These are phyloP conservation scores for Arxiozyma slooffiae DNA, from an alignment of 1,139 yeast species.

Conservation along the genomic window DNA sequence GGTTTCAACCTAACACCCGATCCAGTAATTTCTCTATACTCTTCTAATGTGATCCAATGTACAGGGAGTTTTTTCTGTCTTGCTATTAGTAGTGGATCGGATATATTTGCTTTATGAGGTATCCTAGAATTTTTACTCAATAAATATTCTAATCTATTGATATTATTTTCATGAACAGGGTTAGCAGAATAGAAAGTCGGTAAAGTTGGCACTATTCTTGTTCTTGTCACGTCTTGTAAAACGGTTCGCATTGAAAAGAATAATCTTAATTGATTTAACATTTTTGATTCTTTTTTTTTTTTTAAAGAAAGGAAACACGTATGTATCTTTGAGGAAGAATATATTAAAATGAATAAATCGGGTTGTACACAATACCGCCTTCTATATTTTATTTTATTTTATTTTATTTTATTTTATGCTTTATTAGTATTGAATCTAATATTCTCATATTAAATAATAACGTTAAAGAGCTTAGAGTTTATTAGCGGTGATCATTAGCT, in stretches of 20 bases:
- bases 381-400: too few species aligned
- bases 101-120: conserved; percentile 32
- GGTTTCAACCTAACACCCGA: conserved; percentile 57
- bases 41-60: conserved; percentile 53
- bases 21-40: conserved; percentile 58
- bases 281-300: not conserved
- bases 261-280: not conserved
- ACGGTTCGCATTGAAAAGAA: conserved; percentile 1
- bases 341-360: not conserved
- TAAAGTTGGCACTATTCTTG: conserved; percentile 59
- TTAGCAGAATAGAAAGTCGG: conserved; percentile 63
- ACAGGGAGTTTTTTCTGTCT: not conserved
- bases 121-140: conserved; percentile 53
- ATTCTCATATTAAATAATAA: too few species aligned
- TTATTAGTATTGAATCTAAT: too few species aligned
- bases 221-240: not conserved
- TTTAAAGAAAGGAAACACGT: too few species aligned
- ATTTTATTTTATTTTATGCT: too few species aligned
- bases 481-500: too few species aligned
- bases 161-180: conserved; percentile 68
- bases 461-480: too few species aligned
- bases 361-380: too few species aligned
- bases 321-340: not conserved
- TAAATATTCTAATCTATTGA: conserved; percentile 50
- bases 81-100: not conserved